phyloP scores from a whole-genome alignment of 2,329 filamentous ascomycete species.

The Fusarium acutatum region DNA sequence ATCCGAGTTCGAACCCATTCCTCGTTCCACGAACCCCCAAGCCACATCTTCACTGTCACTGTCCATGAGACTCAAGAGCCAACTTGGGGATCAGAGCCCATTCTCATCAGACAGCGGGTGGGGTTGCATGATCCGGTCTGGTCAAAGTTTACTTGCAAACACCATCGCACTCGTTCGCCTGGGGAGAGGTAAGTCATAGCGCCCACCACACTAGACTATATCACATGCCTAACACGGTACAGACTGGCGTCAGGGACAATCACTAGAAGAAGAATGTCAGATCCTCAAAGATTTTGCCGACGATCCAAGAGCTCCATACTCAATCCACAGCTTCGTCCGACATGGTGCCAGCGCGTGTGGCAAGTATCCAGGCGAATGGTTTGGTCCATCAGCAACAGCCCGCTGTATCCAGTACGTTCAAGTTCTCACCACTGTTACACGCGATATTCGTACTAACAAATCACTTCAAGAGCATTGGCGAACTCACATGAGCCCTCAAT shows the following conservation, averaged over 20 bases:
- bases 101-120: slow-evolving; percentile 96
- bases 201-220: neutral
- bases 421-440: neutral
- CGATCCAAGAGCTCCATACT: slow-evolving; percentile 85
- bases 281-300: slow-evolving; percentile 89
- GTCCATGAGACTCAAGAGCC: slow-evolving; percentile 82
- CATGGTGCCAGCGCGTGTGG: slow-evolving; percentile 88
- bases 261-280: slow-evolving; percentile 68
- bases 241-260: slow-evolving; percentile 78
- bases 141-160: slow-evolving; percentile 92
- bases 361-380: slow-evolving; percentile 97
- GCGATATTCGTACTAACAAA: neutral
- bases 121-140: slow-evolving; percentile 98
- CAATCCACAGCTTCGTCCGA: slow-evolving; percentile 91
- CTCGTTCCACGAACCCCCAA: slow-evolving; percentile 78
- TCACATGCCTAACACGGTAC: slow-evolving; percentile 10
- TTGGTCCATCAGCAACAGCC: slow-evolving; percentile 95
- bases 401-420: slow-evolving; percentile 87
- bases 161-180: slow-evolving; percentile 76
- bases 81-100: slow-evolving; percentile 78
- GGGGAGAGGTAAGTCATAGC: slow-evolving; percentile 72
- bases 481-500: slow-evolving; percentile 71
- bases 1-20: slow-evolving; percentile 83
- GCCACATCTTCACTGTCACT: slow-evolving; percentile 79
- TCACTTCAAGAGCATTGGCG: slow-evolving; percentile 71